phyloP scores from a whole-genome alignment of 345 rosid species.

The Kandelia obovata region DNA sequence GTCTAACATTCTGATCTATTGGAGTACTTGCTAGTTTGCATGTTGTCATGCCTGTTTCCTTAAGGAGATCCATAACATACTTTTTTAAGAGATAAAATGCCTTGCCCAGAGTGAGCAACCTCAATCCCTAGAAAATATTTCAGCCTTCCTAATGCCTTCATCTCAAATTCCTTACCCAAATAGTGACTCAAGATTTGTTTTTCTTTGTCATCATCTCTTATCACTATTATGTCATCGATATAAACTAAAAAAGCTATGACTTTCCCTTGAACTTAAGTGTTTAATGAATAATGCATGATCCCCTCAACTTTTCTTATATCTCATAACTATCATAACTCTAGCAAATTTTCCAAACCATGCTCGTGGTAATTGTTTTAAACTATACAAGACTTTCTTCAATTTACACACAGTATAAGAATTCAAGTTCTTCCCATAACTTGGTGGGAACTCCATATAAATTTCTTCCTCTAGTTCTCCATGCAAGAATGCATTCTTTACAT shows the following conservation, averaged over 20 bases:
- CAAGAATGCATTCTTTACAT: too few relatives aligned
- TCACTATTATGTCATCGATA: neutral
- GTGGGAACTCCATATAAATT: too few relatives aligned
- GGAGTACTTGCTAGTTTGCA: neutral
- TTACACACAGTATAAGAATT: neutral
- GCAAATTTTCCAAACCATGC: neutral
- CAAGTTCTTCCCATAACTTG: neutral
- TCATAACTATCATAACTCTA: neutral
- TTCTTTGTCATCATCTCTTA: neutral
- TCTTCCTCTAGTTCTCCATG: too few relatives aligned
- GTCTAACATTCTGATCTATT: neutral
- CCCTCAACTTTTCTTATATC: neutral
- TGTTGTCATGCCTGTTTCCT: neutral
- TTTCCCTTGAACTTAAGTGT: neutral
- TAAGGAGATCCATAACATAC: neutral
- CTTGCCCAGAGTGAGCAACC: neutral
- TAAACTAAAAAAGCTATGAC: neutral
- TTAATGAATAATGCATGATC: neutral
- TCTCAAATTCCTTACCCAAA: neutral
- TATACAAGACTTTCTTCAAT: neutral
- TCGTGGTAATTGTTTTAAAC: neutral
- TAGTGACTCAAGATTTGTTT: too few relatives aligned
- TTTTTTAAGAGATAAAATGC: neutral
- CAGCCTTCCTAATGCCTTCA: neutral
- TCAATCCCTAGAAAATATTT: neutral